A percentile compares a stretch with the other conserved stretches of the same genome.
Evolutionary conservation across 2,329 filamentous ascomycete species (phyloP).

Genomic region (Alternaria gansuensis): DNA sequence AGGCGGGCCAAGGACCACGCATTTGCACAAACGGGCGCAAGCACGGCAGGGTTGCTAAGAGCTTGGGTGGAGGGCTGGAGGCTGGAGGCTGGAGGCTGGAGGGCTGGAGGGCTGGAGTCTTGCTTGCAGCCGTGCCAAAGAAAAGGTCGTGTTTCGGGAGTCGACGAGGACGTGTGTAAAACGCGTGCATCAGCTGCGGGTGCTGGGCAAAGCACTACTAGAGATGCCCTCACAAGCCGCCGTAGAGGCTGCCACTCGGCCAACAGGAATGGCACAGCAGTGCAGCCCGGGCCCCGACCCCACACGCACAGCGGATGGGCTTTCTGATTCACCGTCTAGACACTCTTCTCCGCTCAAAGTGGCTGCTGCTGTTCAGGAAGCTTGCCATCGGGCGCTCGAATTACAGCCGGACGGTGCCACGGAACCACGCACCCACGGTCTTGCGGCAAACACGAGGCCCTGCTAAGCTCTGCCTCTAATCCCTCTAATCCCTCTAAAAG

Average conservation of each 20-base stretch:
- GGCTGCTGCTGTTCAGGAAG: constrained; percentile 12
- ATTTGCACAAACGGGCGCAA: constrained; percentile 18
- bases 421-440: constrained; percentile 10
- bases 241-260: background rate
- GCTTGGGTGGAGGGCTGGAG: background rate
- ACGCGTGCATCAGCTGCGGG: background rate
- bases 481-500: constrained; percentile 21
- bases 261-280: background rate
- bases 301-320: constrained; percentile 33
- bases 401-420: constrained; percentile 26
- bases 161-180: background rate
- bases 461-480: constrained; percentile 7
- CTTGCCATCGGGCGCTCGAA: constrained; percentile 33
- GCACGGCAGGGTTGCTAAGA: constrained; percentile 9
- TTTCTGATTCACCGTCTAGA: constrained; percentile 20
- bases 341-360: constrained; percentile 20
- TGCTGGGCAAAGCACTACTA: background rate
- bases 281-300: constrained; percentile 28
- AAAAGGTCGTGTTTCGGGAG: background rate
- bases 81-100: background rate
- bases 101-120: background rate
- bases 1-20: constrained; percentile 18
- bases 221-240: background rate
- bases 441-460: constrained; percentile 27
- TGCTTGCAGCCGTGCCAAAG: background rate